Base-by-base conservation (phyloP, 2,329 filamentous ascomycete genomes). In the Scedosporium aurantiacum region DNA sequence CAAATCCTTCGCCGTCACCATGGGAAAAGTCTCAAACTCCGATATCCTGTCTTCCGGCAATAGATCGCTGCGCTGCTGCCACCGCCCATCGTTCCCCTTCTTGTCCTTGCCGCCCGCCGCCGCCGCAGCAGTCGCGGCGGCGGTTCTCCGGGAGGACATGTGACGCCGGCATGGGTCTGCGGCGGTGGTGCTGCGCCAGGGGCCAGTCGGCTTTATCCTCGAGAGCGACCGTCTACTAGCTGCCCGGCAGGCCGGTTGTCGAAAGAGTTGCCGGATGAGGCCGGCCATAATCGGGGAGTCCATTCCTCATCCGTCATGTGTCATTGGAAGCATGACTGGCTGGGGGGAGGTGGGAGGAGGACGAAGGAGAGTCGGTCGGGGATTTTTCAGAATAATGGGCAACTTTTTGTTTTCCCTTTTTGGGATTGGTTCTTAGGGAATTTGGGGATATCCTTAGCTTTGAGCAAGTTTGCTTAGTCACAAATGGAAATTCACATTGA, bases 211-310 rank as follows among this genome's bases (percentile, higher is more conserved):
- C 66, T 66, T 23, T 63, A 66, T 63, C 71, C 70, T 60, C 70
- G 69, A 61, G 73, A 68, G 16, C 66, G 67, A 10, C 63, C 64
- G 8, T 61, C 63, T 4, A 60, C 63, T 4, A 60, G 65, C 2
- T 60, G 62, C n/a, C 70, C 82, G 80, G 70, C 86, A 88, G 58
- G 84, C 80, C 57, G 84, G 83, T 16, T 59, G 89, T 54, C 85
- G 84, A 68, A 96, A 95, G 50, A 97, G 83, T 77, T 91, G 89
- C 68, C 89, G 85, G 70, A 97, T 93, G 70, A 96, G 81, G 71
- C 87, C 88, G 57, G 84, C 84, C 66, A 91, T 81, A 64, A 90
- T 78, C 63, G 88, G 87, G 18, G 90, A 92, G 76, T 96, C 91
- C 91, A 96, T 96, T 54, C 50, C 50, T 54, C 50, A 23, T 66